Base-by-base conservation (phyloP, 768 basidiomycete genomes). In the Coprinopsis cinerea region DNA sequence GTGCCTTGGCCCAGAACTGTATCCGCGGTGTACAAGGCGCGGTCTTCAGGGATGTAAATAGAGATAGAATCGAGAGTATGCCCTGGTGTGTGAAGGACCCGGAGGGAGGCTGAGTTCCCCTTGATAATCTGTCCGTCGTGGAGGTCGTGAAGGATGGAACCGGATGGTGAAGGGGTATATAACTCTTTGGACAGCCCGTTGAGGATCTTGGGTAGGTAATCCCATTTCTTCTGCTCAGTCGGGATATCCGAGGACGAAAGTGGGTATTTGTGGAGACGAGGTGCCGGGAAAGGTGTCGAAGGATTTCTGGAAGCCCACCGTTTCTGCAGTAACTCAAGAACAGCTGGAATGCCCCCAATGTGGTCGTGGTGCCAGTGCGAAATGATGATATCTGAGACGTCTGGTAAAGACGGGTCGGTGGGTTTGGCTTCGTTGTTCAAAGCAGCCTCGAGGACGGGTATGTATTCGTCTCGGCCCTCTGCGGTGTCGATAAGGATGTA, bases 301-400 rank as follows among this genome's bases (percentile, higher is more conserved):
- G 68, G 58, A 51, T 77, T 74, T 2, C 74, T 67, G 58, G 70
- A 66, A 49, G 73, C 65, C 85, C 86, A 88, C n/a, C 85, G 67
- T 30, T 70, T 62, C 10, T 74, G 69, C 1, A 96, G 74, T 35
- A 91, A 78, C 4, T 60, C 54, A 1, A 97, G 75, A 0, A 96
- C 84, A 24, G 76, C 67, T 0, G 78, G 77, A 1, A 96, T 70
- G 3, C 93, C 95, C 5, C 78, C 78, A 54, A 84, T 73, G 56
- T 98, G 95, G 67, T 98, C 95, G 25, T 71, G 69, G 62, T 98
- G 95, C 76, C 84, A 84, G 64, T 98, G 95, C 0, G 92, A 91
- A 48, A 98, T 72, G 59, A 98, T 72, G 65, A 98, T 89, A 61
- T 97, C 92, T 10, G 89, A 90, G 43, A 97, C 67, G 43, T 83